Evolutionary conservation across 2,329 filamentous ascomycete genomes (phyloP), one percentile per base, ranked within the genome.

Genomic region (Pestalotiopsis sp.): DNA sequence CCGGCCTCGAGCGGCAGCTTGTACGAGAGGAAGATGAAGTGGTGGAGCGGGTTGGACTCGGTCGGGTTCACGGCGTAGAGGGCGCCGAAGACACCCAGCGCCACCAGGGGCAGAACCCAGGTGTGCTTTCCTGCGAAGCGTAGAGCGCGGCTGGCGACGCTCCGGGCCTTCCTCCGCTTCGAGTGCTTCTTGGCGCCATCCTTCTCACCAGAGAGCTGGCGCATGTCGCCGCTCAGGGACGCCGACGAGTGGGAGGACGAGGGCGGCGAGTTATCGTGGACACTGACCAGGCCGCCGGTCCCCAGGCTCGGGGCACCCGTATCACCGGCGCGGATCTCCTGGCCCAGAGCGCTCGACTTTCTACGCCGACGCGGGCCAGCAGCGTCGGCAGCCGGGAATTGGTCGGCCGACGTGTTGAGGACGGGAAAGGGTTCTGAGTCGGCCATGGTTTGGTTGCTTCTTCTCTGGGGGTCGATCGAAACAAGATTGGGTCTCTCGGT

Each of bases 1-100:
- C 74, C 78, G 69, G 80, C 78, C 52, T 83, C 79, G 38, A 81
- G 83, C 17, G 92, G 88, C 69, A 95, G 85, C 68, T 89, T 89
- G 83, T 98, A 98, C 65, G 94, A 96, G 70, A 98, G 90, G 86
- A 97, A 97, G 80, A 98, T 90, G 80, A 94, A 94, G 80, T 86
- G 87, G 81, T 93, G 87, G 72, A 97, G 80, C 13, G 92, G 92
- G 80, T 98, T 98, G 69, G 91, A 89, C 70, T 91, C 85, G 74
- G 87, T 89, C 4, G 95, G 95, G 78, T 94, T 92, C 76, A 93
- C 78, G 72, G 90, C 89, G 82, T 95, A 98, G 70, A 89, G 85
- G 64, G 85, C 81, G 69, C 93, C 82, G 77, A 95, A 85, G 77
- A 90, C 75, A 69, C 86, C 70, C 69, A 93, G 81, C 69, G 97